Base-by-base conservation (phyloP, 1,139 yeast genomes). In the Yamadazyma trypodendri region DNA sequence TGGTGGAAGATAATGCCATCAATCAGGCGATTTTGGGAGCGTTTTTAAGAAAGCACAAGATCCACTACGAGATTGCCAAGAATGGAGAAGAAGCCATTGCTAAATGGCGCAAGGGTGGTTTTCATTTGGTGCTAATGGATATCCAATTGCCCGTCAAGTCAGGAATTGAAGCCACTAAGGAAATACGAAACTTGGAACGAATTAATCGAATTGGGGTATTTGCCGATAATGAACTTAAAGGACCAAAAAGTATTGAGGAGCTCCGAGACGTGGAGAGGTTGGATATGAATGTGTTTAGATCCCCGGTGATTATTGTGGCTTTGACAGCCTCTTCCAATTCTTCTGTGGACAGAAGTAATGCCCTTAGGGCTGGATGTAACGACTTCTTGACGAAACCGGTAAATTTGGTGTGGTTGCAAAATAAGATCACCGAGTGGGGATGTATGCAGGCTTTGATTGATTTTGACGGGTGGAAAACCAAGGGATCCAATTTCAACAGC, bases 371-470 rank as follows among this genome's bases (percentile, higher is more conserved):
- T 2, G 98, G 98, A 32, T 92, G 98, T 63, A 92, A 92, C 56
- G 98, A 92, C 60, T 92, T 84, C 61, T 68, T 92, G 51, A 92
- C 97, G n/a, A 92, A 92, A 48, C 98, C 98, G 0, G 98, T 94
- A 11, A 90, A 89, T 53, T 71, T 92, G 52, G 89, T 82, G 29
- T 92, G 98, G 98, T 69, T 92, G 38, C 89, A 90, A 52, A 88
- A 86, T 54, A 92, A 92, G 63, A 86, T 92, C 42, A 87, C 92
- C 3, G 98, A 92, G 62, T 90, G 97, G 97, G 94, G 94, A 2
- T 81, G 87, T 55, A 92, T 92, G 98, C 98, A 92, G 65, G 97
- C 97, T 1, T 68, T 92, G 43, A 90, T 92, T 59, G 96, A 92
- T 62, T 92, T 86, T 60, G 97, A 92, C 60, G 95, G 95, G 24